phyloP scores from a whole-genome alignment of 805 yeast genomes.

The Zygoascus flipseniorum region DNA sequence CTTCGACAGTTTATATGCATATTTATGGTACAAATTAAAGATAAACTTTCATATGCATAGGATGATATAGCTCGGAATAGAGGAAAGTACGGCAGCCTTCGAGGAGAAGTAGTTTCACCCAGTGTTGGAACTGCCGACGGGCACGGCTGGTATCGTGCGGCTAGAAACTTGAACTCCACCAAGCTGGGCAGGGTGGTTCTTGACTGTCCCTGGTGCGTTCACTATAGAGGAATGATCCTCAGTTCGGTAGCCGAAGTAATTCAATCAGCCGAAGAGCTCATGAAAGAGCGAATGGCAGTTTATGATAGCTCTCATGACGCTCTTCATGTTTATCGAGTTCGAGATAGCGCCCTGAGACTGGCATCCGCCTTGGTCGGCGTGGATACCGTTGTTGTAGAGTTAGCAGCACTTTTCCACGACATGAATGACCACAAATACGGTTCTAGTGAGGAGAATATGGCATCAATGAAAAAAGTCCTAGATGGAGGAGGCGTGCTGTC shows the following conservation, averaged over 20 bases:
- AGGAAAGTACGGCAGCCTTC: too few relatives aligned
- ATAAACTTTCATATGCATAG: too few relatives aligned
- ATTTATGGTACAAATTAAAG: too few relatives aligned
- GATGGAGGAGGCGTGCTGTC: conserved; percentile 13
- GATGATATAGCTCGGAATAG: too few relatives aligned
- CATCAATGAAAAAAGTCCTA: neutral
- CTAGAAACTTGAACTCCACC: too few relatives aligned
- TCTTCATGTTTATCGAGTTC: conserved; percentile 26
- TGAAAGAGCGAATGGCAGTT: conserved; percentile 18
- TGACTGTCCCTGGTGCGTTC: too few relatives aligned
- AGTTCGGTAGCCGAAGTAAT: neutral
- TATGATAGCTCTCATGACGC: conserved; percentile 29
- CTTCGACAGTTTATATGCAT: too few relatives aligned
- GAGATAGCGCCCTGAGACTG: conserved; percentile 20
- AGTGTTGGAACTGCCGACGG: too few relatives aligned
- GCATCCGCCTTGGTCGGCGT: conserved; percentile 14
- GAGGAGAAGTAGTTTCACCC: too few relatives aligned
- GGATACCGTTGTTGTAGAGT: conserved; percentile 23
- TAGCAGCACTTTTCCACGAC: conserved; percentile 29
- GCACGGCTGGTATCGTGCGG: too few relatives aligned
- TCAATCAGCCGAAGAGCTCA: conserved; percentile 8
- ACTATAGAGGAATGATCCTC: neutral
- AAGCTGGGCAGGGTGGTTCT: too few relatives aligned
- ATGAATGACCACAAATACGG: conserved; percentile 27
- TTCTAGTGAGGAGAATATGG: conserved; percentile 5